Evolutionary conservation across 495 filamentous ascomycete genomes (phyloP).

Genomic region (Chaetomium tenue): DNA sequence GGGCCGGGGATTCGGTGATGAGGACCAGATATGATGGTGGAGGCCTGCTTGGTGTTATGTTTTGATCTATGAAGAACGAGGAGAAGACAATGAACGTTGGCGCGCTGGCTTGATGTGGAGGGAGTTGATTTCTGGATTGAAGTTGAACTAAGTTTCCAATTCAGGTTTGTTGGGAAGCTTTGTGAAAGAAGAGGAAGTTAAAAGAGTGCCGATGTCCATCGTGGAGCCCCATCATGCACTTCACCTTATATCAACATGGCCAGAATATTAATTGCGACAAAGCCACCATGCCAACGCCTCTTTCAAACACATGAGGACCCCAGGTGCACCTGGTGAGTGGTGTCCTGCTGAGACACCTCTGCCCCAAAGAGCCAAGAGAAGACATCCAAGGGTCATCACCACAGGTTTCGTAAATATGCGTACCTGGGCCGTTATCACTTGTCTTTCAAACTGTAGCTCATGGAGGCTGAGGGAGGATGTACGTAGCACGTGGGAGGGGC

Average conservation of each 20-base stretch:
- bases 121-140: too few relatives aligned
- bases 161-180: too few relatives aligned
- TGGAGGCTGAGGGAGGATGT: neutral
- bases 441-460: neutral
- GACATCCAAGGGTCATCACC: neutral
- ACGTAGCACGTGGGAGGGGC: slow-evolving; percentile 11
- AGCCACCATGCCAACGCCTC: too few relatives aligned
- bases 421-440: neutral
- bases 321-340: neutral
- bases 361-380: neutral
- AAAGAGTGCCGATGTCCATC: neutral
- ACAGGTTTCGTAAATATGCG: neutral
- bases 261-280: neutral
- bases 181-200: neutral
- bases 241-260: neutral
- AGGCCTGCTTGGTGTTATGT: too few relatives aligned
- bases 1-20: too few relatives aligned
- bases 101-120: too few relatives aligned
- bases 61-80: too few relatives aligned
- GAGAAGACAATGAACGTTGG: too few relatives aligned
- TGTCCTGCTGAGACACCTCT: neutral
- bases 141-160: too few relatives aligned
- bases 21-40: too few relatives aligned
- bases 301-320: neutral
- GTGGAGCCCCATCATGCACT: neutral